phyloP scores from a whole-genome alignment of 306 rosid genomes.

The Quercus suber region DNA sequence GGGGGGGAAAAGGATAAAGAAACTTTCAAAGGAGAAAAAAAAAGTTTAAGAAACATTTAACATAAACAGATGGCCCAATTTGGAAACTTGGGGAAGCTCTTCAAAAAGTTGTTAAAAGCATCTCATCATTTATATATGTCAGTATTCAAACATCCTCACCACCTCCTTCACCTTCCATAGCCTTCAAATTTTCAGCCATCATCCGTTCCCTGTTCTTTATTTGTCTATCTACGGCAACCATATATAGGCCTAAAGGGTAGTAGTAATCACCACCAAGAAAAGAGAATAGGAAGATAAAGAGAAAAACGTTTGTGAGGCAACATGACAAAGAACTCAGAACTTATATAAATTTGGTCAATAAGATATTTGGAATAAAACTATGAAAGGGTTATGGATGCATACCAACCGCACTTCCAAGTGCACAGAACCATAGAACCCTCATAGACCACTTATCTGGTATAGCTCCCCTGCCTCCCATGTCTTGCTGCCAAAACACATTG shows the following conservation, averaged over 20 bases:
- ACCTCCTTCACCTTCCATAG: constrained; percentile 21
- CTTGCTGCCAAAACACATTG: constrained; percentile 13
- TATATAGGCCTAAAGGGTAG: constrained; percentile 33
- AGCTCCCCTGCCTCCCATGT: constrained; percentile 38
- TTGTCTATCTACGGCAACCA: constrained; percentile 45
- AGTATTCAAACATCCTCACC: constrained; percentile 15
- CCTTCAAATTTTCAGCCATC: constrained; percentile 32
- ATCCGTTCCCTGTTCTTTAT: constrained; percentile 30
- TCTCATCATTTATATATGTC: neutral
- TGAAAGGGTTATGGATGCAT: constrained; percentile 1
- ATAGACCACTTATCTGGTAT: constrained; percentile 46
- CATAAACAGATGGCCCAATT: neutral
- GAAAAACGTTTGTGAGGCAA: too few relatives aligned
- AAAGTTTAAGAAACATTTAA: neutral
- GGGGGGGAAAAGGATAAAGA: neutral
- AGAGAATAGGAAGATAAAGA: too few relatives aligned
- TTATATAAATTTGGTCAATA: neutral
- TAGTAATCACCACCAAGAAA: constrained; percentile 3
- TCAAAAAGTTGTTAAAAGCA: neutral
- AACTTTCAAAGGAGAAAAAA: neutral
- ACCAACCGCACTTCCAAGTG: constrained; percentile 41
- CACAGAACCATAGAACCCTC: constrained; percentile 47
- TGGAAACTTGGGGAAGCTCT: neutral
- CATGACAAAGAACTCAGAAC: neutral
- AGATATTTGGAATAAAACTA: neutral